Conservation (phyloP, 2,329 filamentous ascomycete genomes). For the Thermomyces lanuginosus region DNA sequence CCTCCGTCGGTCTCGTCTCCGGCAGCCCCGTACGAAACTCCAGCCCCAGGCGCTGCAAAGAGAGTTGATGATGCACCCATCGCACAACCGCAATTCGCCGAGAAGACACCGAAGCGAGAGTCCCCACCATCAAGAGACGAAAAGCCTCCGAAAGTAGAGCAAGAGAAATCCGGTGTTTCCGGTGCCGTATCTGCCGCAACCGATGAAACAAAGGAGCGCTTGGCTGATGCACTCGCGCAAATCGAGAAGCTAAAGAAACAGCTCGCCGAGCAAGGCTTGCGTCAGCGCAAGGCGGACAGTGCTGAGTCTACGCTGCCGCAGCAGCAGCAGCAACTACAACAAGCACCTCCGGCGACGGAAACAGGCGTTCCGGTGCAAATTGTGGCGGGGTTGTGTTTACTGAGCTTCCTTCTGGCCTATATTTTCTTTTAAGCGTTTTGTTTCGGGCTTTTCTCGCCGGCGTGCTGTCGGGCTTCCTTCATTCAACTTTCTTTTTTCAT, state of each 20-base stretch:
- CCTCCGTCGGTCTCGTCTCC: constrained; percentile 42
- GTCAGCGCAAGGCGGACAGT: constrained; percentile 57
- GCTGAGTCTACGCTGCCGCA: constrained; percentile 34
- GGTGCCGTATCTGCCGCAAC: constrained; percentile 31
- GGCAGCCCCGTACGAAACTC: constrained; percentile 32
- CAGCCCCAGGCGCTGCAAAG: constrained; percentile 29
- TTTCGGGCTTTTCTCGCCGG: too few relatives aligned
- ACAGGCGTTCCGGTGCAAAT: constrained; percentile 70
- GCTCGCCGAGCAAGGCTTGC: constrained; percentile 50
- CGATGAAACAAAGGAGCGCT: constrained; percentile 55
- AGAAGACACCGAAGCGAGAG: constrained; percentile 21
- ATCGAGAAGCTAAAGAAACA: constrained; percentile 52
- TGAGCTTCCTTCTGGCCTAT: constrained; percentile 89
- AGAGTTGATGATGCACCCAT: constrained; percentile 19
- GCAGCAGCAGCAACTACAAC: constrained; percentile 39
- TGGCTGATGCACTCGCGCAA: constrained; percentile 57
- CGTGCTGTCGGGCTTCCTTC: too few relatives aligned
- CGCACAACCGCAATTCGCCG: constrained; percentile 20
- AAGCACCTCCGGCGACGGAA: constrained; percentile 39
- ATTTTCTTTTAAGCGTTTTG: constrained; percentile 96
- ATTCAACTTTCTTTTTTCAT: too few relatives aligned
- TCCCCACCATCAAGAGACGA: constrained; percentile 21
- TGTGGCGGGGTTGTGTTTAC: constrained; percentile 64
- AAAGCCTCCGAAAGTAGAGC: constrained; percentile 22
- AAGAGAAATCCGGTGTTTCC: constrained; percentile 35